Evolutionary conservation across 2,329 filamentous ascomycete genomes (phyloP), one percentile per base, ranked within the genome.

Genomic region (Colletotrichum karsti): DNA sequence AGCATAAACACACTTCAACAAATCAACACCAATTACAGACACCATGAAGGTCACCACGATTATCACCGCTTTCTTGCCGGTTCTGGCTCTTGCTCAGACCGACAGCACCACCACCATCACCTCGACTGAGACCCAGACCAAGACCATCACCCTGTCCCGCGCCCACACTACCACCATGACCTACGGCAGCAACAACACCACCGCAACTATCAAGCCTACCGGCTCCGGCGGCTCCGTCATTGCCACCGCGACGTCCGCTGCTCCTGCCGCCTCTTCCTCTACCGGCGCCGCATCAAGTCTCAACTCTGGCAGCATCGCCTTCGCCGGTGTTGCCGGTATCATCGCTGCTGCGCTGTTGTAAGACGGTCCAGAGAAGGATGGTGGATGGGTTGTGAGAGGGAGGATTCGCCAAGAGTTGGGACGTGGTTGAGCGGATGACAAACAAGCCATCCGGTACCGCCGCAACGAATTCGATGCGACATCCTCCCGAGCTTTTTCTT

Each of bases 331-430:
- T 50, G 82, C 82, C 46, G 86, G 85, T 59, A 81, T 87, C 72
- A 74, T 85, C n/a, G 80, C 80, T 51, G 82, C 82, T 15, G 84
- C 81, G n/a, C 70, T 89, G 64, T 77, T 89, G 75, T 90, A 87
- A 82, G 64, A 18, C 13, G 48, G 46, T 13, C 18, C 8, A 28
- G 24, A 4, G 3, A 13, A 50, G 24, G 59, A 20, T 18, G 26
- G 30, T 13, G n/a, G 8, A 51, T 10, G 20, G 22, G 41, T 30
- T 20, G 24, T 30, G 9, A 15, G 33, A 24, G 37, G 48, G 18
- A 33, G 35, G 5, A 46, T 26, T 37, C 15, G 6, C 13, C 6
- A 20, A 33, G 22, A 30, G 13, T 35, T 24, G 50, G 33, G 50
- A 51, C 15, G 30, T 48, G 55, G 42, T 58, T 53, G 20, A n/a